Percentiles rank a stretch among this genome's conserved stretches.
These are phyloP conservation scores for Phellopilus nigrolimitatus DNA, from an alignment of 1,284 basidiomycete species.

Conservation along the genomic window DNA sequence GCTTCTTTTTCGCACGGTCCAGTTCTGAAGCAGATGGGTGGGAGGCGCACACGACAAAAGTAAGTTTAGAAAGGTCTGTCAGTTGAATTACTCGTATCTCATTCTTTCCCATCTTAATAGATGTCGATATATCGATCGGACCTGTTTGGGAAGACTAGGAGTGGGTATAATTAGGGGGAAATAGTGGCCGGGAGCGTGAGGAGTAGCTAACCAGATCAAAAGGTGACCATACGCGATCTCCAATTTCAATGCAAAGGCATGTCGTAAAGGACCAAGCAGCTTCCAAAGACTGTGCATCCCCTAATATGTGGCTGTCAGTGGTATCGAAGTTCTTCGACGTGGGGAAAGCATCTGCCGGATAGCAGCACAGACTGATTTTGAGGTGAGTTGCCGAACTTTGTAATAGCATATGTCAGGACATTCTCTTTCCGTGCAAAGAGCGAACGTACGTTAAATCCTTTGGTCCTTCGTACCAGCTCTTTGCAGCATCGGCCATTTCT, in stretches of 20 bases:
- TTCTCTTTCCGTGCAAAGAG: not conserved
- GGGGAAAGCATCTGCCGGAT: not conserved
- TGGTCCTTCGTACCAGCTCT: not conserved
- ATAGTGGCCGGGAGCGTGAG: not conserved
- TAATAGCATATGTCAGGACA: not conserved
- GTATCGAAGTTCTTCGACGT: not conserved
- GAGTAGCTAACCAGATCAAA: conserved; percentile 9
- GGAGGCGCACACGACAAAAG: not conserved
- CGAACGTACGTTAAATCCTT: not conserved
- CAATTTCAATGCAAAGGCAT: conserved; percentile 3
- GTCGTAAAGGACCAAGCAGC: conserved; percentile 1
- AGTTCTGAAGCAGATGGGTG: conserved; percentile 2
- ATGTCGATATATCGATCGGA: conserved; percentile 5
- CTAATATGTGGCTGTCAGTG: not conserved
- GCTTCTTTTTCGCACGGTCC: not conserved
- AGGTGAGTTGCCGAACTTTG: not conserved
- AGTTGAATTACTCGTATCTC: conserved; percentile 2
- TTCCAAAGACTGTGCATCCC: not conserved
- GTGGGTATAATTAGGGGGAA: not conserved
- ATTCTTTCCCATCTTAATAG: not conserved
- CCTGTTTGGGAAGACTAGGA: not conserved
- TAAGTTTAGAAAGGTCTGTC: not conserved
- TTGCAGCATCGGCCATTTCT: not conserved
- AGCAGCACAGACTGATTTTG: conserved; percentile 6
- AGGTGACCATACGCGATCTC: conserved; percentile 4